Evolutionary conservation across 108 stramenopile species (phyloP), one percentile per base, ranked within the genome.

Genomic region (Pseudonitzschia delicatissima): DNA sequence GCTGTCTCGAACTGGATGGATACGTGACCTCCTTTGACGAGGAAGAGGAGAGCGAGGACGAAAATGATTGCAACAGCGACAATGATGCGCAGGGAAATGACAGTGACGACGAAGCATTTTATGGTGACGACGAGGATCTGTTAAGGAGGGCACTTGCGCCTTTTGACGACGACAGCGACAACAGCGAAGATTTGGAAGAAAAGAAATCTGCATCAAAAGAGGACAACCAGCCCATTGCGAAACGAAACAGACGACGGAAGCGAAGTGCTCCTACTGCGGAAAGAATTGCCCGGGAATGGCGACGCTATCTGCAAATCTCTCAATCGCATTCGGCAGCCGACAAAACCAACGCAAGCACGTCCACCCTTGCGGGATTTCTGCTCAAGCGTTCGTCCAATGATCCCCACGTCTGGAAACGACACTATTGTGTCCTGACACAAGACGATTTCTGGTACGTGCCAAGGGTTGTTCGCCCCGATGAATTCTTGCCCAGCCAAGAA

Each of bases 1-100:
- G 64, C 42, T 77, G 74, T 53, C 65, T 84, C 20, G 72, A 84
- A 23, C 61, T 84, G 48, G 83, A 84, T 61, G 83, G 83, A 0
- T 84, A 84, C 47, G 76, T 64, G 32, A 80, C 83, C 0, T 74
- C 80, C 7, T 59, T 80, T 66, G 79, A 84, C 35, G 73, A 68
- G 9, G 78, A 77, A 21, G 69, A 74, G 12, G 48, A 63, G 1
- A 62, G 71, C 15, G 64, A 57, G 12, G 68, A 72, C 48, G 23
- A 68, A 27, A 52, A 50, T 0, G 28, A 36, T 1, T 51, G 64
- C 28, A 67, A 63, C 55, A 66, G 25, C 21, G 47, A 64, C 34
- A 66, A 48, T n/a, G 8, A 31, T 12, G 32, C 50, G 1, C 26
- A 17, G 7, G 31, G 7, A 2, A 33, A 53, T 8, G 45, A 49